Evolutionary conservation across 345 rosid species (phyloP).

Genomic region (Geranium rotundifolium): DNA sequence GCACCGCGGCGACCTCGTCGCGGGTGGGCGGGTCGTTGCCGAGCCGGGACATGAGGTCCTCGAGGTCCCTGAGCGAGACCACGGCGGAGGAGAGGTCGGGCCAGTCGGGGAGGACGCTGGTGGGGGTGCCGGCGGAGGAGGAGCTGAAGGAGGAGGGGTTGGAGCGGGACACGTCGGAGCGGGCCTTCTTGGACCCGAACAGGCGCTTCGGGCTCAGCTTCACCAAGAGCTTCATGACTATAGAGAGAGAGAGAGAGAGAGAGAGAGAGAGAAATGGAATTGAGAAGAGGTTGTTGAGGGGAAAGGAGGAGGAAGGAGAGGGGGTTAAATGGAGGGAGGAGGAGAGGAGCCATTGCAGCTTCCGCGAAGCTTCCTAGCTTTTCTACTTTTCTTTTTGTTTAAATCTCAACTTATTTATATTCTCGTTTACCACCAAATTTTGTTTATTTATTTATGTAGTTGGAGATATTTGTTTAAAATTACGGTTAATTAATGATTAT

Average conservation of each 20-base stretch:
- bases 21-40: slow-evolving; percentile 42
- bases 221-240: slow-evolving; percentile 1
- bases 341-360: slow-evolving; percentile 43
- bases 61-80: slow-evolving; percentile 51
- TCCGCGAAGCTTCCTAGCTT: slow-evolving; percentile 91
- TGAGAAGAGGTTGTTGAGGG: slow-evolving; percentile 13
- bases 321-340: slow-evolving; percentile 42
- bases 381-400: neutral
- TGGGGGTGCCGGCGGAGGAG: slow-evolving; percentile 35
- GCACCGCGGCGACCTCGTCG: slow-evolving; percentile 54
- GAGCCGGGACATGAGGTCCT: slow-evolving; percentile 39
- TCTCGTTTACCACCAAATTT: no score
- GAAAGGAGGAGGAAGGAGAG: slow-evolving; percentile 16
- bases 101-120: slow-evolving; percentile 62
- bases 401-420: neutral
- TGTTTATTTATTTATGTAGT: no score
- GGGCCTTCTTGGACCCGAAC: slow-evolving; percentile 37
- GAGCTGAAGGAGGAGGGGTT: slow-evolving; percentile 52
- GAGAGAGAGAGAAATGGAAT: slow-evolving; percentile 11
- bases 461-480: no score
- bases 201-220: slow-evolving; percentile 54
- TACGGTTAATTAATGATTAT: no score
- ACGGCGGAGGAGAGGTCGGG: slow-evolving; percentile 32
- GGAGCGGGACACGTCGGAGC: slow-evolving; percentile 35
- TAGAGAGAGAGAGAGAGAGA: neutral